phyloP scores from a whole-genome alignment of 1,139 yeast genomes.

The Yamadazyma taylorii region DNA sequence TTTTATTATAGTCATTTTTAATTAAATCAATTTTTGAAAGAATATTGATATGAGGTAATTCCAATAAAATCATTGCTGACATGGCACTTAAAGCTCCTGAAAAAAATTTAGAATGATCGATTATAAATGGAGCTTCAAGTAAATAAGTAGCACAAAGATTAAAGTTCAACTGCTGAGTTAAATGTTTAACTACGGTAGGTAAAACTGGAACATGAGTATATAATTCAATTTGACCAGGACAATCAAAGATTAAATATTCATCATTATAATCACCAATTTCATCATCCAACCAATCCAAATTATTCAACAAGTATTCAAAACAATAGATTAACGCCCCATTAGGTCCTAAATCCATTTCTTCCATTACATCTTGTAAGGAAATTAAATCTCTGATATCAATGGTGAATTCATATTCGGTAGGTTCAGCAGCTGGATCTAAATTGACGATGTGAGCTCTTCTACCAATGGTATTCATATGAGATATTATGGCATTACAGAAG shows the following conservation, averaged over 20 bases:
- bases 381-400: slow-evolving; percentile 91
- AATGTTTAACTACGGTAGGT: slow-evolving; percentile 83
- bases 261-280: slow-evolving; percentile 93
- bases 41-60: slow-evolving; percentile 90
- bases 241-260: slow-evolving; percentile 90
- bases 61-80: slow-evolving; percentile 96
- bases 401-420: slow-evolving; percentile 86
- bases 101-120: slow-evolving; percentile 88
- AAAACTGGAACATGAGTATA: slow-evolving; percentile 93
- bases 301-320: slow-evolving; percentile 82
- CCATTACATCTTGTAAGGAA: slow-evolving; percentile 95
- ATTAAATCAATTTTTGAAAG: slow-evolving; percentile 84
- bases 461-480: slow-evolving; percentile 88
- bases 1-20: slow-evolving; percentile 68
- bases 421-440: slow-evolving; percentile 97
- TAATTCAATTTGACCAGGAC: slow-evolving; percentile 97
- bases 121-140: slow-evolving; percentile 89
- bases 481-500: slow-evolving; percentile 82
- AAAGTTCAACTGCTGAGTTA: slow-evolving; percentile 76
- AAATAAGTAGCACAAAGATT: slow-evolving; percentile 90
- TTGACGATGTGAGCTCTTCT: slow-evolving; percentile 93
- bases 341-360: slow-evolving; percentile 90
- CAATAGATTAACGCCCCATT: slow-evolving; percentile 94
- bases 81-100: slow-evolving; percentile 95
- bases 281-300: slow-evolving; percentile 95